Evolutionary conservation across 305 asterid species (phyloP).

Genomic region (Solanum hybrid): DNA sequence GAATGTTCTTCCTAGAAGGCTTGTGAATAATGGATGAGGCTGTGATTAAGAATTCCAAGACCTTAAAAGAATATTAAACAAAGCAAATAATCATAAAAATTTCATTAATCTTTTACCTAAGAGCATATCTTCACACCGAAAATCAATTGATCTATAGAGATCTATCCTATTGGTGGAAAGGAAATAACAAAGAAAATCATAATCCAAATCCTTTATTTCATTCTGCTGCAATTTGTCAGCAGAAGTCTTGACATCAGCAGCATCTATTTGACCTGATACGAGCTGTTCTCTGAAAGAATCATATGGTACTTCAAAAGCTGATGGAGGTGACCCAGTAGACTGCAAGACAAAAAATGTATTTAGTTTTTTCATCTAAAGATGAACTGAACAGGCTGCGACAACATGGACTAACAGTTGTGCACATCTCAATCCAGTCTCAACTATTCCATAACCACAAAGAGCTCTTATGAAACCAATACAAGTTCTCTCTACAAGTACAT

Average conservation of each 20-base stretch:
- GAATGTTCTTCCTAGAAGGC: neutral
- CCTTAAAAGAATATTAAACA: neutral
- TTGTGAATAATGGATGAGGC: neutral
- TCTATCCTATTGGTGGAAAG: conserved; percentile 75
- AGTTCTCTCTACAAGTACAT: neutral
- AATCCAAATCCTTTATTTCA: conserved; percentile 53
- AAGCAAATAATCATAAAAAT: neutral
- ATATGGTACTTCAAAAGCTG: conserved; percentile 78
- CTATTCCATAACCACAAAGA: neutral
- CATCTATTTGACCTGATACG: conserved; percentile 28
- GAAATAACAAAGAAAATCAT: conserved; percentile 80
- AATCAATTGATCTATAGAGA: conserved; percentile 81
- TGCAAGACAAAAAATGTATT: conserved; percentile 26
- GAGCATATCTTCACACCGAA: conserved; percentile 94
- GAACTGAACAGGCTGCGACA: neutral
- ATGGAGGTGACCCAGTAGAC: conserved; percentile 71
- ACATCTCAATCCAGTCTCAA: neutral
- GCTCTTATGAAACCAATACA: neutral
- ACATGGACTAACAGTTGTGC: neutral
- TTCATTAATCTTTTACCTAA: conserved; percentile 38
- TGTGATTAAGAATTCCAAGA: neutral
- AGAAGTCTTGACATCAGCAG: conserved; percentile 23
- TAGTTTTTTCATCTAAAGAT: neutral
- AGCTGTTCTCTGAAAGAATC: conserved; percentile 53
- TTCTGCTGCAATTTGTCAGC: conserved; percentile 27